These are phyloP conservation scores for Lipomyces sp. DNA, from an alignment of 805 yeast genomes.

Conservation along the genomic window DNA sequence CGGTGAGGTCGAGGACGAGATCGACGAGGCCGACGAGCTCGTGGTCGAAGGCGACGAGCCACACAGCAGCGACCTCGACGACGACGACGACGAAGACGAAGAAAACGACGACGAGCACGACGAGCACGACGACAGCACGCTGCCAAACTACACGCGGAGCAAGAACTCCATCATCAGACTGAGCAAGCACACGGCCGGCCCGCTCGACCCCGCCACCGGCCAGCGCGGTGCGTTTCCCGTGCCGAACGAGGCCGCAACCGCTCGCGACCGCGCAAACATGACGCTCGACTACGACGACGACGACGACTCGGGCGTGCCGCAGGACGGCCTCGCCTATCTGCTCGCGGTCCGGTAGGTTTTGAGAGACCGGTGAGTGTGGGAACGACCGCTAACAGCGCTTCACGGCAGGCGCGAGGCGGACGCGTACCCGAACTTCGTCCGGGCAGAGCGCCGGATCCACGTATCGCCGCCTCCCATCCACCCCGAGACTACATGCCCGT, in stretches of 20 bases:
- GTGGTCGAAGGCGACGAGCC: slow-evolving; percentile 3
- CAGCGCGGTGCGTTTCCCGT: slow-evolving; percentile 37
- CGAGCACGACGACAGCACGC: not conserved
- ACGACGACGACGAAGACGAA: slow-evolving; percentile 2
- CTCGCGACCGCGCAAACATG: not conserved
- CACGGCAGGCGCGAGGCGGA: slow-evolving; percentile 22
- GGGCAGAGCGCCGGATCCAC: not conserved
- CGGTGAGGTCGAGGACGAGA: not conserved
- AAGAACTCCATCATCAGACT: slow-evolving; percentile 12
- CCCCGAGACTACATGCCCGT: not conserved
- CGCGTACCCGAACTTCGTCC: slow-evolving; percentile 18
- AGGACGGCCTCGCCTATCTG: slow-evolving; percentile 22
- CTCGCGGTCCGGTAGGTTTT: slow-evolving; percentile 13
- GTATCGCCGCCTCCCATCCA: not conserved
- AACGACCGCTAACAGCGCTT: too few species aligned
- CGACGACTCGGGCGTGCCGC: slow-evolving; percentile 11
- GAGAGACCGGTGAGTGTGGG: too few species aligned
- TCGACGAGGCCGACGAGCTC: too few species aligned
- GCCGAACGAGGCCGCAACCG: not conserved
- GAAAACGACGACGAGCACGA: slow-evolving; percentile 13
- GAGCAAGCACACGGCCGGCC: slow-evolving; percentile 29
- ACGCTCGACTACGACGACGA: slow-evolving; percentile 21
- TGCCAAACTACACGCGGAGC: slow-evolving; percentile 1
- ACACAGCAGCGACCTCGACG: slow-evolving; percentile 2
- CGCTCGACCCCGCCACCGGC: slow-evolving; percentile 33